Percentiles rank a stretch among this genome's conserved stretches.
Conservation (phyloP, 1,139 yeast species). For the Geotrichum carabidarum region DNA sequence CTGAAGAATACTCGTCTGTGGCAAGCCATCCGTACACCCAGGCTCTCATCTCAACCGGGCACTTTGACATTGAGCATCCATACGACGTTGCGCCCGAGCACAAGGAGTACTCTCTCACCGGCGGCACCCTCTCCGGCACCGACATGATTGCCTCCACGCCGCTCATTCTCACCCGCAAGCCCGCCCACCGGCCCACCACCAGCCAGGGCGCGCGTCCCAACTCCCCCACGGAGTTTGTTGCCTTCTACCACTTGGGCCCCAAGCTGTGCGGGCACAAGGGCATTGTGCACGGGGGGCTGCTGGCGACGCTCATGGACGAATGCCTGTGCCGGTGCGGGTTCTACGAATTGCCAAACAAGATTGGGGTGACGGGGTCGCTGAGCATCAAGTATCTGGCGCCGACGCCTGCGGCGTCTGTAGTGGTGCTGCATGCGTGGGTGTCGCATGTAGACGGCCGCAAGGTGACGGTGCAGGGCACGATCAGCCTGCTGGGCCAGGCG, state of each 20-base stretch:
- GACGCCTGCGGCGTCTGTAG: constrained; percentile 58
- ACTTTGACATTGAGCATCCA: constrained; percentile 26
- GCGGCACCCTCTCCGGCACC: constrained; percentile 34
- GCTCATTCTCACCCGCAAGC: constrained; percentile 28
- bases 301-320: constrained; percentile 82
- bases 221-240: constrained; percentile 25
- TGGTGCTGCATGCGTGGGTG: constrained; percentile 66
- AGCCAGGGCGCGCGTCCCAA: neutral
- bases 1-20: constrained; percentile 22
- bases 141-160: constrained; percentile 35
- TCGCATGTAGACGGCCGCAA: constrained; percentile 70
- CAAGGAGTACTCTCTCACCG: constrained; percentile 32
- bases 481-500: constrained; percentile 36
- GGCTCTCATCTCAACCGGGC: constrained; percentile 25
- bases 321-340: constrained; percentile 84
- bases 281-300: constrained; percentile 78
- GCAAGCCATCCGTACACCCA: constrained; percentile 27
- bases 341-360: constrained; percentile 68
- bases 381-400: constrained; percentile 64
- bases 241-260: constrained; percentile 65
- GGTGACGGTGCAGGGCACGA: constrained; percentile 64
- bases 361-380: constrained; percentile 85
- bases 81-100: constrained; percentile 29
- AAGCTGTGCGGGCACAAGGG: constrained; percentile 64
- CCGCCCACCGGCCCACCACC: neutral